phyloP scores from a whole-genome alignment of 805 yeast genomes.

The Ogataea populi-albae region DNA sequence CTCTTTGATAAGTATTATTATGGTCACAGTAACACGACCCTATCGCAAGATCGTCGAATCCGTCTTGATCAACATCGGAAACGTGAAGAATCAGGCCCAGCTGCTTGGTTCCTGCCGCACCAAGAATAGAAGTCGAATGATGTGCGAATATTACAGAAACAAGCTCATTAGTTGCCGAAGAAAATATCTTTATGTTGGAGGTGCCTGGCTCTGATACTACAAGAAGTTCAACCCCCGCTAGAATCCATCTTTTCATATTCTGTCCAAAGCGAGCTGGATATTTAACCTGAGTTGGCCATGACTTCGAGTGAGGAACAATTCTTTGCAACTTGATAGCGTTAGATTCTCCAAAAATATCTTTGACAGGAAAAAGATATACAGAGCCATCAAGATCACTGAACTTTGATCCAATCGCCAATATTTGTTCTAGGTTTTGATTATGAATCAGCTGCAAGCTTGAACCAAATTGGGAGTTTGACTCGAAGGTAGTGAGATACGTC shows the following conservation, averaged over 20 bases:
- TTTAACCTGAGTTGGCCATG: background rate
- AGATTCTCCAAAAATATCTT: constrained; percentile 21
- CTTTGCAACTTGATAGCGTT: background rate
- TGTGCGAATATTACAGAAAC: constrained; percentile 22
- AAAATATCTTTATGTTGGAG: constrained; percentile 40
- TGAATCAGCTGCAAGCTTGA: constrained; percentile 40
- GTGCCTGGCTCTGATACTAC: constrained; percentile 53
- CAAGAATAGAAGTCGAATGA: constrained; percentile 31
- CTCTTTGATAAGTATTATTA: constrained; percentile 31
- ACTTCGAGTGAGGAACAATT: background rate
- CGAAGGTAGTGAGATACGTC: constrained; percentile 13
- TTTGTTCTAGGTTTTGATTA: constrained; percentile 34
- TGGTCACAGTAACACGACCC: constrained; percentile 39
- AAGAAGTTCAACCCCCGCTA: constrained; percentile 35
- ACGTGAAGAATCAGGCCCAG: constrained; percentile 32
- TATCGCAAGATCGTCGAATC: constrained; percentile 40
- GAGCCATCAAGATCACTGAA: constrained; percentile 43
- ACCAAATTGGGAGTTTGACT: constrained; percentile 45
- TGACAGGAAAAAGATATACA: constrained; percentile 42
- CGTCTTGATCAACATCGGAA: constrained; percentile 37
- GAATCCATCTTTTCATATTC: constrained; percentile 29
- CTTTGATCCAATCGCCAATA: constrained; percentile 52
- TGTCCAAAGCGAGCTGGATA: constrained; percentile 43
- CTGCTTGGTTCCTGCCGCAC: constrained; percentile 42
- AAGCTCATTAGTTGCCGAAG: constrained; percentile 4